These are phyloP conservation scores for Tolypocladium ophioglossoides DNA, from an alignment of 2,329 filamentous ascomycete species.

Conservation along the genomic window DNA sequence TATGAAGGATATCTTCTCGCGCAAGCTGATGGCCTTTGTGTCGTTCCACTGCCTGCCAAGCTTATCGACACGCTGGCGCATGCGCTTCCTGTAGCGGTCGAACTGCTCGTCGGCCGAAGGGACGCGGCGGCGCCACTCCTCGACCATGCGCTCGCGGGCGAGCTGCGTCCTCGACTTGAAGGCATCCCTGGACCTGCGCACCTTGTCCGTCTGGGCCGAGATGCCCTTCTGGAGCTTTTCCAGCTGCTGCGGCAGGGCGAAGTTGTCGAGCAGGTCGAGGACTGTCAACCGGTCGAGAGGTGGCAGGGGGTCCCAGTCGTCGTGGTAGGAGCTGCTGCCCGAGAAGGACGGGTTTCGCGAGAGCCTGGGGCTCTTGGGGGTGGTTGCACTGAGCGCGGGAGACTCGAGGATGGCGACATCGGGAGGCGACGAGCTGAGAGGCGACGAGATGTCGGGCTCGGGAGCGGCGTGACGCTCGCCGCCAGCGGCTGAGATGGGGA, in stretches of 20 bases:
- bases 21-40: conserved; percentile 73
- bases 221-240: conserved; percentile 83
- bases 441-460: conserved; percentile 28
- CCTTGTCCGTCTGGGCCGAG: conserved; percentile 72
- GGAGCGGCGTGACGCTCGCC: conserved; percentile 23
- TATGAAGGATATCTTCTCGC: conserved; percentile 95
- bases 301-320: conserved; percentile 79
- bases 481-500: not conserved
- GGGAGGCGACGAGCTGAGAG: conserved; percentile 30
- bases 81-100: conserved; percentile 77
- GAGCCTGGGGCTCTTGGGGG: conserved; percentile 41
- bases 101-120: conserved; percentile 87
- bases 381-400: conserved; percentile 36
- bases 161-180: conserved; percentile 64
- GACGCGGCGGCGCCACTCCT: conserved; percentile 81
- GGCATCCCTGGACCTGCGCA: conserved; percentile 71
- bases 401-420: conserved; percentile 36
- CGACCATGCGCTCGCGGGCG: conserved; percentile 82
- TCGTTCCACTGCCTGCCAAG: conserved; percentile 81
- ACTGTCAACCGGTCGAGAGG: conserved; percentile 83
- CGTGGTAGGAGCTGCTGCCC: conserved; percentile 74
- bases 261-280: conserved; percentile 89
- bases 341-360: conserved; percentile 76
- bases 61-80: conserved; percentile 82
- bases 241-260: conserved; percentile 79